Base-by-base conservation (phyloP, 2,329 filamentous ascomycete genomes). In the Ascochyta rabiei region DNA sequence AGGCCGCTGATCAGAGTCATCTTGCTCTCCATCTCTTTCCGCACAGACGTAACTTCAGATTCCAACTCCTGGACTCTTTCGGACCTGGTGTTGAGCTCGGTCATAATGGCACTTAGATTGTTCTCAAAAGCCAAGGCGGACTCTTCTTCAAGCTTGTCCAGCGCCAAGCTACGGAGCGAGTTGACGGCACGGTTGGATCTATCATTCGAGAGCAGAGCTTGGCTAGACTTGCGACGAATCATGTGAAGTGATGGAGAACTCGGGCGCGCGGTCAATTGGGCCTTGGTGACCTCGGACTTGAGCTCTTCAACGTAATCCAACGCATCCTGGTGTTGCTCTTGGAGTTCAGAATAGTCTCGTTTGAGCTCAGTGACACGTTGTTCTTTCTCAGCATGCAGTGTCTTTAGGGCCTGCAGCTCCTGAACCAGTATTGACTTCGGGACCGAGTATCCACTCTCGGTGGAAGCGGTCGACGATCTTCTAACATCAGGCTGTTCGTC, bases 11-110 rank as follows among this genome's bases (percentile, higher is more conserved):
- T 98, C 70, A 99, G 93, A 26, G 91, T 90, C 81, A 93, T 92
- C 84, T 99, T 99, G 59, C 85, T 88, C 71, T 99, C 95, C 89
- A 98, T 96, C 75, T 99, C 95, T 79, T 92, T 96, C 80, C 91
- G 95, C 19, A 92, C 86, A 4, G 86, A 87, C 23, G 87, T 81
- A 52, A 97, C 85, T 64, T 96, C 93, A 6, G 87, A 86, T 75
- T 99, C 95, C 13, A 99, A 81, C 66, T 93, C 88, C 69, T 96
- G 90, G 48, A 97, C 93, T 24, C 93, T 87, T 73, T 98, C 93
- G 34, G 93, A 93, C 37, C 93, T 87, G 9, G 83, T 83, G 61
- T 96, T 89, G 30, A 99, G 81, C 72, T 99, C 95, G 66, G 95
- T 90, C 87, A 97, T 93, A 53, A 93, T 91, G 2, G 91, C 85